Evolutionary conservation across 345 rosid species (phyloP).

Genomic region (Salix suchowensis): DNA sequence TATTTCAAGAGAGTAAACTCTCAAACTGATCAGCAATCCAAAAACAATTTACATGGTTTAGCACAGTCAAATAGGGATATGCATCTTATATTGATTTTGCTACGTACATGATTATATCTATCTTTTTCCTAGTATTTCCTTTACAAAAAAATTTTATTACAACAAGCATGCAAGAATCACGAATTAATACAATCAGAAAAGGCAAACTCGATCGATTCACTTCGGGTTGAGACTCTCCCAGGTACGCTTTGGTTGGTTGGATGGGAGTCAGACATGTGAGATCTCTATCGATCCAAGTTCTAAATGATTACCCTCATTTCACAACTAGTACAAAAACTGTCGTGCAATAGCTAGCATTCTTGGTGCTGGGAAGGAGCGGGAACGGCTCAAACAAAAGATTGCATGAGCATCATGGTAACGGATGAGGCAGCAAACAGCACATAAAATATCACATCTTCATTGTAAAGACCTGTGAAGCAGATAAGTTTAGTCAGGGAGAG

Average conservation of each 20-base stretch:
- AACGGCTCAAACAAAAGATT: conserved; percentile 3
- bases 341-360: not conserved
- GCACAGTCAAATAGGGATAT: not conserved
- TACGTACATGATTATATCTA: not conserved
- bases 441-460: conserved; percentile 25
- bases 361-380: not conserved
- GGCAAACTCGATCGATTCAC: conserved; percentile 8
- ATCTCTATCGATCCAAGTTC: conserved; percentile 4
- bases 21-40: not conserved
- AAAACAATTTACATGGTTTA: conserved; percentile 10
- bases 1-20: not conserved
- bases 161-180: conserved; percentile 38
- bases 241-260: not conserved
- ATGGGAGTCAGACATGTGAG: not conserved
- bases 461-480: conserved; percentile 46
- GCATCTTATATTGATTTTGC: conserved; percentile 10
- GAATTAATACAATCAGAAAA: conserved; percentile 32
- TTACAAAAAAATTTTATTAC: conserved; percentile 35
- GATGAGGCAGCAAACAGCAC: conserved; percentile 26
- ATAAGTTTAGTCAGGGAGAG: conserved; percentile 1
- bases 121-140: conserved; percentile 15
- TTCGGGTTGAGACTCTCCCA: conserved; percentile 13
- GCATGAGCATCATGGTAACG: conserved; percentile 30
- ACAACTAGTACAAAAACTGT: not conserved
- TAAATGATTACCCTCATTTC: conserved; percentile 13